Evolutionary conservation across 805 yeast species (phyloP).

Genomic region (Saccharomycopsis guyanensis): DNA sequence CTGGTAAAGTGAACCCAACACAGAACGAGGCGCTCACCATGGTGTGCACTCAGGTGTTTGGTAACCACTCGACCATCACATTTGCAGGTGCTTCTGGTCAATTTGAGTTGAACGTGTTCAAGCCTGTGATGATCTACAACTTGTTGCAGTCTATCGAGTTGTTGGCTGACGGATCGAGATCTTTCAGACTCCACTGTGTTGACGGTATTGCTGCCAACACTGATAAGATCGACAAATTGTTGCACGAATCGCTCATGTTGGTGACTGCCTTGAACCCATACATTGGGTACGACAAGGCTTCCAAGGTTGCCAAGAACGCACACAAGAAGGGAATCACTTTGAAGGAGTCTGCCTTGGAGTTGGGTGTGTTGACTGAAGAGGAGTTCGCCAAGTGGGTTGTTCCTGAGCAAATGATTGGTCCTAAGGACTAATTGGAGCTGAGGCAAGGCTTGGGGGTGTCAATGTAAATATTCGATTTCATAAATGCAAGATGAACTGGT

Average conservation of each 20-base stretch:
- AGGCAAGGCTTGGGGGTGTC: too few species aligned
- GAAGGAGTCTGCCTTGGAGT: constrained; percentile 89
- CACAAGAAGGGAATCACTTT: constrained; percentile 96
- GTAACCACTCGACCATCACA: constrained; percentile 91
- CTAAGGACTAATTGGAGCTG: too few species aligned
- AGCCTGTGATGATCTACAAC: constrained; percentile 92
- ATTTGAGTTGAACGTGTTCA: constrained; percentile 96
- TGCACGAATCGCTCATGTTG: constrained; percentile 94
- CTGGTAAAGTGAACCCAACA: constrained; percentile 98
- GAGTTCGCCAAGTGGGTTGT: constrained; percentile 96
- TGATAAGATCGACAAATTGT: constrained; percentile 75
- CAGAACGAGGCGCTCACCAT: constrained; percentile 98
- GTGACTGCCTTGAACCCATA: constrained; percentile 98
- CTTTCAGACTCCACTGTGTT: constrained; percentile 92
- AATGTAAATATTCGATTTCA: too few species aligned
- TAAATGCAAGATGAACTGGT: too few species aligned
- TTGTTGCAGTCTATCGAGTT: constrained; percentile 81
- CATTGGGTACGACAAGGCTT: constrained; percentile 96
- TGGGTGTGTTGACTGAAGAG: constrained; percentile 71
- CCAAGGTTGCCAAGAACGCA: constrained; percentile 97
- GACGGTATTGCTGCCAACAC: constrained; percentile 88
- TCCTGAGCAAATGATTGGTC: constrained; percentile 98
- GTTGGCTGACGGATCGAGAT: constrained; percentile 79
- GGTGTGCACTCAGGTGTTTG: constrained; percentile 97
- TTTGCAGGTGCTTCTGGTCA: constrained; percentile 99